Evolutionary conservation across 148 eudicot species (phyloP).

Genomic region (Chenopodium album): DNA sequence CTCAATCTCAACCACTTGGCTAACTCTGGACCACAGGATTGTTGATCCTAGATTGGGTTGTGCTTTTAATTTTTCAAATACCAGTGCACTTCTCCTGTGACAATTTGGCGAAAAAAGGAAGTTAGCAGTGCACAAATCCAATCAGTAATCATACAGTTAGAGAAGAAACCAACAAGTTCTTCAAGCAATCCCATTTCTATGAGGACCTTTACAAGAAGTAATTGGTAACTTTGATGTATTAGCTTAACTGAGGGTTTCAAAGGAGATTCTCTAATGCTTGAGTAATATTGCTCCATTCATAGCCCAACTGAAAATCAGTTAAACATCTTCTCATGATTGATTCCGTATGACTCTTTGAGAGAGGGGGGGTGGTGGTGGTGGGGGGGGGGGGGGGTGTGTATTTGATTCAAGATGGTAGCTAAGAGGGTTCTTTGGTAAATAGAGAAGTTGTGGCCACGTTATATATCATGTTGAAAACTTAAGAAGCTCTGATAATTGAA

Average conservation of each 20-base stretch:
- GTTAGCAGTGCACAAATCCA: background rate
- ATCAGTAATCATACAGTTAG: background rate
- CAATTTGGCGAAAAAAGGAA: background rate
- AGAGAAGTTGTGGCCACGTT: background rate
- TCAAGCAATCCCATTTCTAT: background rate
- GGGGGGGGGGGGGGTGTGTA: background rate
- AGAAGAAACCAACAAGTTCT: background rate
- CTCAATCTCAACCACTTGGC: background rate
- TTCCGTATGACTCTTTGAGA: background rate
- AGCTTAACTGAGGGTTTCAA: background rate
- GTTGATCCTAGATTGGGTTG: too few species aligned
- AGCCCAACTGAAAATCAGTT: background rate
- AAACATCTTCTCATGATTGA: background rate
- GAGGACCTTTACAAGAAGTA: background rate
- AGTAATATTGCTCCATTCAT: background rate
- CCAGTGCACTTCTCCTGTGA: background rate
- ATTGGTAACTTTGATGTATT: background rate
- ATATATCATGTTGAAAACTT: background rate
- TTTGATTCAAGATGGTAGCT: background rate
- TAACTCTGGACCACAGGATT: background rate
- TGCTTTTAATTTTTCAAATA: too few species aligned
- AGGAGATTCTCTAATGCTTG: background rate
- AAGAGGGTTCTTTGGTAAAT: too few species aligned
- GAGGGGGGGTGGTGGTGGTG: too few species aligned
- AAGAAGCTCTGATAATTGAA: background rate